Conservation (phyloP, 306 rosid species). For the Mucuna pruriens region DNA sequence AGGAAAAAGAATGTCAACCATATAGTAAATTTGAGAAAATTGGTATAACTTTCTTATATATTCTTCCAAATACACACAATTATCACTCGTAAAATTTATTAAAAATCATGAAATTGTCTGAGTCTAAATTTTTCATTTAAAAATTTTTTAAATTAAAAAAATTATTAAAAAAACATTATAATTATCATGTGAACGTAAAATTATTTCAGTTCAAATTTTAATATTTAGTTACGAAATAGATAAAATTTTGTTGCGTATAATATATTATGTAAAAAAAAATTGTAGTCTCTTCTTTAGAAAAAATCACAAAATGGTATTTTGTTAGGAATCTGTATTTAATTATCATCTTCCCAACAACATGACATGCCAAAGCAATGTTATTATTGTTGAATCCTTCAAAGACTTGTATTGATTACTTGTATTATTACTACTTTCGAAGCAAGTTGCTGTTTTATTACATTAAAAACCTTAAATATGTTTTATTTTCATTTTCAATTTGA, state of each 20-base stretch:
- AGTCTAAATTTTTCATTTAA: not conserved
- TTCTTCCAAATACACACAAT: not conserved
- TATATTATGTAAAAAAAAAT: too few relatives aligned
- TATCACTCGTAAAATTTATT: not conserved
- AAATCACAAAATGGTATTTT: not conserved
- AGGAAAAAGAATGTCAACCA: not conserved
- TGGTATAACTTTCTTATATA: not conserved
- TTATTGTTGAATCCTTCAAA: slow-evolving; percentile 3
- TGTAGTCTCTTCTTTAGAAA: too few relatives aligned
- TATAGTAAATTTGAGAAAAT: not conserved
- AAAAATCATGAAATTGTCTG: not conserved
- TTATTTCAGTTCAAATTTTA: too few relatives aligned
- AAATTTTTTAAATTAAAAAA: not conserved
- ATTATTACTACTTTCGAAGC: too few relatives aligned
- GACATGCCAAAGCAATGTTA: not conserved
- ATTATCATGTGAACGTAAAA: too few relatives aligned
- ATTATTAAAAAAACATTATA: too few relatives aligned
- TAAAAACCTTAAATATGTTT: too few relatives aligned
- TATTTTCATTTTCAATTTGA: too few relatives aligned
- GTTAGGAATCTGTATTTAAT: not conserved
- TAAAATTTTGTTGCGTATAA: too few relatives aligned
- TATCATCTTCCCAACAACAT: not conserved
- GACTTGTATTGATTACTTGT: not conserved
- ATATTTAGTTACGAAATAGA: too few relatives aligned
- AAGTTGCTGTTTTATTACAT: too few relatives aligned